Evolutionary conservation across 371 early-diverging fungal species (phyloP).

Genomic region (Apophysomyces trapeziformis): DNA sequence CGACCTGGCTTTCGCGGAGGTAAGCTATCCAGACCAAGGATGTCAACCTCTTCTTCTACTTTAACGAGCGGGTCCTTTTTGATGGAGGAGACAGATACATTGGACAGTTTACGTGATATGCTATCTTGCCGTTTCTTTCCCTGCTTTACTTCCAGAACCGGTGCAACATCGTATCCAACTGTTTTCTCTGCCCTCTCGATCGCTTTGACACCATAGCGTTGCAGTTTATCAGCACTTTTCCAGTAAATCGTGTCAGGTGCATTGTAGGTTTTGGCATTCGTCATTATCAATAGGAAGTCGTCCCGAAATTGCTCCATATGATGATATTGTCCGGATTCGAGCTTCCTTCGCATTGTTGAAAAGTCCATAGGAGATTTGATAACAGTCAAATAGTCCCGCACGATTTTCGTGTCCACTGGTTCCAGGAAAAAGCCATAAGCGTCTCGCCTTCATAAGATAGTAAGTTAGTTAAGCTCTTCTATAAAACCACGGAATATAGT

Average conservation of each 20-base stretch:
- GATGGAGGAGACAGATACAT: constrained; percentile 1
- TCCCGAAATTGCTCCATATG: constrained; percentile 57
- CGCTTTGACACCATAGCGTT: constrained; percentile 57
- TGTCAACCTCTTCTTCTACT: constrained; percentile 58
- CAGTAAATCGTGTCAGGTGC: constrained; percentile 72
- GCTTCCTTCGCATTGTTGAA: constrained; percentile 66
- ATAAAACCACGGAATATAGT: background rate
- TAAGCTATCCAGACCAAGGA: constrained; percentile 46
- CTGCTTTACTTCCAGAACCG: constrained; percentile 12
- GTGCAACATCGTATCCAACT: constrained; percentile 43
- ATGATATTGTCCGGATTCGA: constrained; percentile 52
- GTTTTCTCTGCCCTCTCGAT: constrained; percentile 65
- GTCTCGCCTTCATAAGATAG: constrained; percentile 41
- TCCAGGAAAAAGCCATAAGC: constrained; percentile 80
- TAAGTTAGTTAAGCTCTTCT: background rate
- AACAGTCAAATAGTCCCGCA: constrained; percentile 78
- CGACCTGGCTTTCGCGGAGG: constrained; percentile 36
- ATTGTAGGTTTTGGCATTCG: constrained; percentile 78
- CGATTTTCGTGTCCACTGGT: constrained; percentile 78
- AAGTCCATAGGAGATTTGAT: constrained; percentile 78
- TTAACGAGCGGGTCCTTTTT: constrained; percentile 36
- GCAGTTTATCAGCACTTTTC: constrained; percentile 70
- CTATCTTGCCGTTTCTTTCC: constrained; percentile 10
- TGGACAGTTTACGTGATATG: constrained; percentile 13
- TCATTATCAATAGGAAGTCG: constrained; percentile 71